Base-by-base conservation (phyloP, 495 filamentous ascomycete genomes). In the Penicillium arizonense region DNA sequence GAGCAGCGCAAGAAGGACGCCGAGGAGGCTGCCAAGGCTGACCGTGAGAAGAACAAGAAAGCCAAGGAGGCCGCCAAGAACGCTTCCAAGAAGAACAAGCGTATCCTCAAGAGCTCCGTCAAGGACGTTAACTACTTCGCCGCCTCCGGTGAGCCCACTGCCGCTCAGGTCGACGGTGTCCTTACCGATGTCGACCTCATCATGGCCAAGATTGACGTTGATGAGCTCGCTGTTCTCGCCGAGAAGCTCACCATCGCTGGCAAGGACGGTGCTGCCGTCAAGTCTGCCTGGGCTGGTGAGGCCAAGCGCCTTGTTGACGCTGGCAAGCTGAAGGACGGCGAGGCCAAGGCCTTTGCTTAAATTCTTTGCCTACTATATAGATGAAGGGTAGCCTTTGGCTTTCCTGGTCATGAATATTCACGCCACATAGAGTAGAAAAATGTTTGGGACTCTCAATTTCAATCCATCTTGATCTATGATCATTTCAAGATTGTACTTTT, bases 1-100 rank as follows among this genome's bases (percentile, higher is more conserved):
- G 88, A 88, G 64, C 77, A 84, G 64, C 76, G 82, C 50, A 81
- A 84, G 66, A 89, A 88, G 73, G 89, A 91, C 52, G 87, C 88
- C 23, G 95, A 95, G 71, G 91, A 87, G 59, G 80, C 85, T 34
- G 91, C 90, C 56, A 95, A 94, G 77, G 80, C 80, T 14, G 84
- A 90, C 45, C 84, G 85, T 51, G 90, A 87, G 53, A 83, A 90
- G 61, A 82, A 81, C 70, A 97, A 97, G 85, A 97, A 98, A 81
- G 88, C 89, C 39, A 96, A 96, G 75, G 94, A 98, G 71, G 94
- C 93, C 30, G 89, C 88, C 5, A 98, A 98, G 85, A 96, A 89
- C 67, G 93, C 95, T 4, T 84, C 92, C 58, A 98, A 98, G 89
- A 97, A 97, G 87, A 97, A 98, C 78, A 96, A 96, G 78, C 87